Conservation (phyloP, 768 basidiomycete species). For the Antrodiella citrinella region DNA sequence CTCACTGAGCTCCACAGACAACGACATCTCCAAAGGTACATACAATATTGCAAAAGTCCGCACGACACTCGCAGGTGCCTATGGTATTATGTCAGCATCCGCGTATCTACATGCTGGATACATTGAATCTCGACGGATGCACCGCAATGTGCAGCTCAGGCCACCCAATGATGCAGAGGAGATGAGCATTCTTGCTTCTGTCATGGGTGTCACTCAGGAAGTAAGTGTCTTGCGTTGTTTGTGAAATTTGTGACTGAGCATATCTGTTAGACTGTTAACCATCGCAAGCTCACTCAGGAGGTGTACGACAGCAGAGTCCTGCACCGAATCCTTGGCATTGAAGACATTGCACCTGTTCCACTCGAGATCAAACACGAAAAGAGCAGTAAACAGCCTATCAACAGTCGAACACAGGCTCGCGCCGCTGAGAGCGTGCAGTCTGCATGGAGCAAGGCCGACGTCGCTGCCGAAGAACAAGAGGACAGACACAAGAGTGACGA, state of each 20-base stretch:
- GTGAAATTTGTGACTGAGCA: background rate
- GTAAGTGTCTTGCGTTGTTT: constrained; percentile 31
- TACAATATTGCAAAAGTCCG: constrained; percentile 78
- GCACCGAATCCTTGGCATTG: constrained; percentile 50
- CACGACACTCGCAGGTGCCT: constrained; percentile 76
- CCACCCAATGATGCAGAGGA: constrained; percentile 45
- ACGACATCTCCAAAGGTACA: constrained; percentile 89
- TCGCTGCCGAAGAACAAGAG: constrained; percentile 22
- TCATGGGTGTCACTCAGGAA: constrained; percentile 81
- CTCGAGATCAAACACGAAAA: constrained; percentile 3
- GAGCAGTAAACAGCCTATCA: constrained; percentile 1
- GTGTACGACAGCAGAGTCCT: constrained; percentile 52
- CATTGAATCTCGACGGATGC: constrained; percentile 45
- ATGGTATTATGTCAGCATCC: constrained; percentile 67
- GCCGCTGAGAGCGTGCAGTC: constrained; percentile 21
- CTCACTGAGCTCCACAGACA: constrained; percentile 40
- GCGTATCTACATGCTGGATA: constrained; percentile 60
- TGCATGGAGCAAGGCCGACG: constrained; percentile 35
- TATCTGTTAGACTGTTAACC: constrained; percentile 56
- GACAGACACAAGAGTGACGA: constrained; percentile 26
- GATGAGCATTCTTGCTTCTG: constrained; percentile 69
- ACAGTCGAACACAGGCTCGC: background rate
- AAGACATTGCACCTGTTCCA: constrained; percentile 10
- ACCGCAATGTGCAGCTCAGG: constrained; percentile 38
- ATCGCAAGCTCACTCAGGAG: constrained; percentile 61